Evolutionary conservation across 2,329 filamentous ascomycete genomes (phyloP), one percentile per base, ranked within the genome.

Genomic region (Taxawa tesnikishii): DNA sequence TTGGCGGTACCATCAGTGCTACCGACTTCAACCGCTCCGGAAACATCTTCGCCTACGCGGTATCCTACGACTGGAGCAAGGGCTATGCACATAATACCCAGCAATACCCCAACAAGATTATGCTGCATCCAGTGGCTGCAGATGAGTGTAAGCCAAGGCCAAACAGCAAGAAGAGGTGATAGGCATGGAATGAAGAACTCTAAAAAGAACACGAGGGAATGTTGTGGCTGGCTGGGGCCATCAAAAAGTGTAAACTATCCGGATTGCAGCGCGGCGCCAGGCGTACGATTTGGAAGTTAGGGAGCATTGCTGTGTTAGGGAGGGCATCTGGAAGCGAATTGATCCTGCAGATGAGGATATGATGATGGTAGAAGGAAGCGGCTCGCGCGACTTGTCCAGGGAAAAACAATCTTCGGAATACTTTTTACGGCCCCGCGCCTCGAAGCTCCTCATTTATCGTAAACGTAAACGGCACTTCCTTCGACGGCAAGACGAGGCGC

Each of bases 51-150:
- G 63, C 63, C 6, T 68, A 67, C 38, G 84, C 87, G 15, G 74
- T 94, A 29, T 85, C 84, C 54, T 98, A 98, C 56, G 90, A 98
- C 62, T 98, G 90, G 90, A 85, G 81, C 62, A 96, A 98, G 66
- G 90, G 90, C 11, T 94, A 88, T 62, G 74, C 81, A 42, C 73
- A 68, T 43, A 96, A 96, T 60, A 90, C 67, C 15, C 75, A 75
- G 36, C 43, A 56, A 43, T 54, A 58, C n/a, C 58, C 62, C 4
- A 63, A 59, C 43, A 66, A 66, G 50, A 56, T 68, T 38, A 67
- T 66, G 54, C 46, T 68, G 35, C 64, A 68, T 43, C 62, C 62
- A 0, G 52, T 68, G 15, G 38, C 48, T 4, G 55, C 56, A 1
- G 64, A 68, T 30, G 63, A 67, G 49, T 66, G 63, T 48, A 66